These are phyloP conservation scores for Agaricus blazei DNA, from an alignment of 768 basidiomycete genomes.

Conservation along the genomic window DNA sequence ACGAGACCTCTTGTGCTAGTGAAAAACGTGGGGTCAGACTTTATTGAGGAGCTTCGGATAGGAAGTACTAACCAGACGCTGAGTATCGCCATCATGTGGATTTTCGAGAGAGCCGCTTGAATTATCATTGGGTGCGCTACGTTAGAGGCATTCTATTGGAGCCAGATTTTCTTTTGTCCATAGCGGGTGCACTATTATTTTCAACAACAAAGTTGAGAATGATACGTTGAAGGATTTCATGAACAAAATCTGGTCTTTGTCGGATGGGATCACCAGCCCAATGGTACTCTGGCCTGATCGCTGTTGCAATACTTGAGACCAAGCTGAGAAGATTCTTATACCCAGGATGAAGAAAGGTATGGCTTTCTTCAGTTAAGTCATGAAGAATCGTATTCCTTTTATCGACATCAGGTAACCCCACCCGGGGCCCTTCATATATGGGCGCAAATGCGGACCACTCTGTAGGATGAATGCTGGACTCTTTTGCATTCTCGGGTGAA, in stretches of 20 bases:
- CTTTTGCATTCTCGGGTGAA: not conserved
- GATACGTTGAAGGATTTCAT: conserved; percentile 10
- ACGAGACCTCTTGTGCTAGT: no score
- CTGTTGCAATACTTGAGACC: not conserved
- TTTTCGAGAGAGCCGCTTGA: no score
- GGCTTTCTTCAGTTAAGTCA: not conserved
- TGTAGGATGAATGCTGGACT: not conserved
- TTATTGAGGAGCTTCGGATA: no score
- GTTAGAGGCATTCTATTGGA: no score
- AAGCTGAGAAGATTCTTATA: not conserved
- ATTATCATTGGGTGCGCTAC: no score
- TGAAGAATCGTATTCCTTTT: not conserved
- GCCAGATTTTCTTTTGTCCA: not conserved
- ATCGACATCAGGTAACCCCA: not conserved
- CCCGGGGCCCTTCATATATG: not conserved
- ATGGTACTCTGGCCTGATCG: not conserved
- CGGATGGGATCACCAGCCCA: conserved; percentile 7
- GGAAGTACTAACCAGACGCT: no score
- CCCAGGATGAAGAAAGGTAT: not conserved
- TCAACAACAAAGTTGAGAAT: conserved; percentile 10
- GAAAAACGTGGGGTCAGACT: no score
- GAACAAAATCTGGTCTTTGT: conserved; percentile 7
- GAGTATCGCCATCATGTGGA: no score
- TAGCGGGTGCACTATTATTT: conserved; percentile 3
- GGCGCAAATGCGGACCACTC: not conserved